Conservation (phyloP, 441 rosid species). For the Jatropha multifida region DNA sequence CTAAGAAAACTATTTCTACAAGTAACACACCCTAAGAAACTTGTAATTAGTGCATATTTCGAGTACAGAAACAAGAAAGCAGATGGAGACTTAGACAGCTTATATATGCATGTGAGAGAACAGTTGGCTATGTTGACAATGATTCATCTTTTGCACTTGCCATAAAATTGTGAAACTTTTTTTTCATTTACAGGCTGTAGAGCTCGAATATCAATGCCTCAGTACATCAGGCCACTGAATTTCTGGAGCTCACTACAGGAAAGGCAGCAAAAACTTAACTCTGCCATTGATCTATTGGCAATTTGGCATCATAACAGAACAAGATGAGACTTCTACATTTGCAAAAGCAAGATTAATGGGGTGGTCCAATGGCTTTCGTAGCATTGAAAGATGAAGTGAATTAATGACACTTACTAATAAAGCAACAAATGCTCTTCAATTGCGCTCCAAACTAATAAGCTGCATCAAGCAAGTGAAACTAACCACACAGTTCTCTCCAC, state of each 20-base stretch:
- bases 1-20: too few species aligned
- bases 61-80: neutral
- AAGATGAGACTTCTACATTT: neutral
- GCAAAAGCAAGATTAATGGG: neutral
- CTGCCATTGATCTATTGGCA: neutral
- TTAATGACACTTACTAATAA: neutral
- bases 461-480: too few species aligned
- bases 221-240: neutral
- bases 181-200: neutral
- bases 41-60: neutral
- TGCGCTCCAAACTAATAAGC: too few species aligned
- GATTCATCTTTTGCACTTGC: neutral
- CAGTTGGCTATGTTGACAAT: neutral
- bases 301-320: neutral
- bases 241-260: neutral
- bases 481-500: too few species aligned
- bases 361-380: neutral
- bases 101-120: neutral
- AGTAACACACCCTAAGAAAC: neutral
- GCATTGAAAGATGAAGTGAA: neutral
- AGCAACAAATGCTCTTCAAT: too few species aligned
- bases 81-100: neutral
- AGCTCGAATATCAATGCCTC: conserved; percentile 1
- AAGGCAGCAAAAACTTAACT: neutral
- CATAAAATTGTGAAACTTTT: neutral